A percentile compares a stretch with the other conserved stretches of the same genome.
These are phyloP conservation scores for Aspergillus affinis DNA, from an alignment of 495 filamentous ascomycete species.

Conservation along the genomic window DNA sequence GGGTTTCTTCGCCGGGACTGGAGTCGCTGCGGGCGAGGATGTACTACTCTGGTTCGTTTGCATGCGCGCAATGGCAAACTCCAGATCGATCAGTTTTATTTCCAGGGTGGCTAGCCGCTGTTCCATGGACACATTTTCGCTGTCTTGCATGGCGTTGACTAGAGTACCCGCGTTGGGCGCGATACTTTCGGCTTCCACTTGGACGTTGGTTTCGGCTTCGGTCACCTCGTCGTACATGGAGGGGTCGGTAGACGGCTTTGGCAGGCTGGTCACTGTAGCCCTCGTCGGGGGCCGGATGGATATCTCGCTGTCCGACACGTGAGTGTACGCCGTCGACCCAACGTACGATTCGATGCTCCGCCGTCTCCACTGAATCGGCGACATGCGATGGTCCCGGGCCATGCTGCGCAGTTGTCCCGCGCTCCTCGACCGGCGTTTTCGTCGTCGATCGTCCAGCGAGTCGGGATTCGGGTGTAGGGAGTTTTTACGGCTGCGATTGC, in stretches of 20 bases:
- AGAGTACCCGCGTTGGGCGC: slow-evolving; percentile 45
- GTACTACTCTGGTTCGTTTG: slow-evolving; percentile 36
- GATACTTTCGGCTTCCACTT: slow-evolving; percentile 27
- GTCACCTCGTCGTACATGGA: slow-evolving; percentile 19
- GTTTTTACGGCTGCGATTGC: slow-evolving; percentile 11
- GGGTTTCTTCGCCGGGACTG: slow-evolving; percentile 4
- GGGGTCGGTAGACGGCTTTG: slow-evolving; percentile 23
- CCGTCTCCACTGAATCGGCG: slow-evolving; percentile 26
- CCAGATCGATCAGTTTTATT: slow-evolving; percentile 56
- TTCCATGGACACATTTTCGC: slow-evolving; percentile 48
- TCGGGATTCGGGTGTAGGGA: slow-evolving; percentile 18
- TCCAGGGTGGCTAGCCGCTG: slow-evolving; percentile 53
- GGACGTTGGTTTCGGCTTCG: slow-evolving; percentile 7
- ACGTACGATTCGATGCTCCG: slow-evolving; percentile 27
- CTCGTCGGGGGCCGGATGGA: slow-evolving; percentile 31
- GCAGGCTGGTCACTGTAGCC: slow-evolving; percentile 34
- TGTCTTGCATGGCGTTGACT: slow-evolving; percentile 44
- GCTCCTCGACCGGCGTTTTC: slow-evolving; percentile 35
- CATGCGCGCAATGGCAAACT: slow-evolving; percentile 54
- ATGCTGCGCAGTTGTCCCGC: slow-evolving; percentile 28
- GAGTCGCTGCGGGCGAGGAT: slow-evolving; percentile 15
- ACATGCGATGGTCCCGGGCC: slow-evolving; percentile 26
- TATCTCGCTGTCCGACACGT: slow-evolving; percentile 27
- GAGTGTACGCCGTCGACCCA: slow-evolving; percentile 15
- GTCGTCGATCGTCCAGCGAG: slow-evolving; percentile 21